Percentiles rank a stretch among this genome's conserved stretches.
Conservation (phyloP, 1,284 basidiomycete species). For the Phylloporus sp. region DNA sequence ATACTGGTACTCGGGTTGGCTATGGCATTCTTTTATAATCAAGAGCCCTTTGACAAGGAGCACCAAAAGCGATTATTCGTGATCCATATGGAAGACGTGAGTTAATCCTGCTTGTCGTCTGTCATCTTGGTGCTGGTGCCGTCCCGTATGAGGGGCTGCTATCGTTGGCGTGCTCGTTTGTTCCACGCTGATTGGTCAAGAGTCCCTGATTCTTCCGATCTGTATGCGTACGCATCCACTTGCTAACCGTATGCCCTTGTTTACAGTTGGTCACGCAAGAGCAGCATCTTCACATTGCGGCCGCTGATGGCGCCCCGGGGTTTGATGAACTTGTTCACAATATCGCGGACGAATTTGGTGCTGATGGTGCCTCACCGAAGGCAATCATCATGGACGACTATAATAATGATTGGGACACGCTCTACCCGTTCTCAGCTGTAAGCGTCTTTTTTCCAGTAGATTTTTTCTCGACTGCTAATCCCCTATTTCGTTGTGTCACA, state of each 20-base stretch:
- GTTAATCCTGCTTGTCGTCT: constrained; percentile 32
- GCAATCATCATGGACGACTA: constrained; percentile 64
- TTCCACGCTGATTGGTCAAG: no score
- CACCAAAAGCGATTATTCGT: constrained; percentile 92
- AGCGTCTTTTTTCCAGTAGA: constrained; percentile 24
- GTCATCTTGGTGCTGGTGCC: no score
- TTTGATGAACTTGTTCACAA: constrained; percentile 65
- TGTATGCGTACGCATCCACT: not conserved
- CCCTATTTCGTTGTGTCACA: not conserved
- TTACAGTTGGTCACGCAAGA: constrained; percentile 71
- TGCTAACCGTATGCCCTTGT: not conserved
- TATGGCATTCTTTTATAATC: constrained; percentile 65
- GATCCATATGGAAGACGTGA: constrained; percentile 87
- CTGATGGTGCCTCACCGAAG: constrained; percentile 45
- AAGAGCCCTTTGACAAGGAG: constrained; percentile 77
- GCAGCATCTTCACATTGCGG: constrained; percentile 81
- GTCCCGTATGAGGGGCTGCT: not conserved
- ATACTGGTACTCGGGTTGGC: constrained; percentile 51
- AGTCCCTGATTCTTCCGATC: not conserved
- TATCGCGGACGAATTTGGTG: constrained; percentile 66
- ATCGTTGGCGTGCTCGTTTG: not conserved
- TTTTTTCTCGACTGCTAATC: constrained; percentile 5
- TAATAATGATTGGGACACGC: constrained; percentile 82
- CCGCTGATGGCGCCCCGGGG: constrained; percentile 84
- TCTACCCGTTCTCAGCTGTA: constrained; percentile 87